Evolutionary conservation across 1,284 basidiomycete genomes (phyloP).

Genomic region (Leccinum laetum): DNA sequence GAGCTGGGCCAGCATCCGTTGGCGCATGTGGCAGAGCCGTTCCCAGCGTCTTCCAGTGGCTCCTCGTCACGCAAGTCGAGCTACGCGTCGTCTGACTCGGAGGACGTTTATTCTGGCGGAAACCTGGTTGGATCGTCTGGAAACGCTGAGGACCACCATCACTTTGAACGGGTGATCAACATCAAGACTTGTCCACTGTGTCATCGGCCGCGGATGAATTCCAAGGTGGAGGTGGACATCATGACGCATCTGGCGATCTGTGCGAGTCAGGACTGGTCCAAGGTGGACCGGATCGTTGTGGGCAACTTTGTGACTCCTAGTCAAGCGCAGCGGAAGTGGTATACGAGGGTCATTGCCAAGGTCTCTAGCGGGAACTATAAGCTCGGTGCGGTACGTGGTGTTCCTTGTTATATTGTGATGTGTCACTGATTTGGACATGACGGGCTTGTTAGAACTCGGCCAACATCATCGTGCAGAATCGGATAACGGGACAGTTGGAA

Average conservation of each 20-base stretch:
- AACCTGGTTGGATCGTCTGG: conserved; percentile 2
- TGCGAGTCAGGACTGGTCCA: conserved; percentile 89
- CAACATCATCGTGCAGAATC: conserved; percentile 96
- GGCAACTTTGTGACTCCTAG: conserved; percentile 95
- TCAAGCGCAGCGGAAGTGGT: conserved; percentile 98
- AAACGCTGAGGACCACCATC: conserved; percentile 35
- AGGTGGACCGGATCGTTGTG: conserved; percentile 87
- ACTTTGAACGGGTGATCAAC: conserved; percentile 91
- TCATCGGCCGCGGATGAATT: conserved; percentile 81
- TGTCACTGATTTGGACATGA: neutral
- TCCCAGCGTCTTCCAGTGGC: conserved; percentile 22
- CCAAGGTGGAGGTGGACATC: conserved; percentile 92
- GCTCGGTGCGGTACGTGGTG: conserved; percentile 75
- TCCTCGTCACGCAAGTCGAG: conserved; percentile 32
- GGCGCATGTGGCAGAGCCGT: conserved; percentile 30
- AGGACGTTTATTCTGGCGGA: conserved; percentile 34
- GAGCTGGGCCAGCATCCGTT: conserved; percentile 50
- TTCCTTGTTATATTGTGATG: neutral
- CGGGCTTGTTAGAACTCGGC: conserved; percentile 71
- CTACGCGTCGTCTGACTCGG: conserved; percentile 44
- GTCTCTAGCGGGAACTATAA: conserved; percentile 86
- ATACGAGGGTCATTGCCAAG: conserved; percentile 87
- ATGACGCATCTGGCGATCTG: conserved; percentile 94
- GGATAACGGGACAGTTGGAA: conserved; percentile 87
- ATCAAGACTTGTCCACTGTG: conserved; percentile 94